Percentiles rank a stretch among this genome's conserved stretches.
Conservation (phyloP, 495 filamentous ascomycete species). For the Penicillium verhagenii region DNA sequence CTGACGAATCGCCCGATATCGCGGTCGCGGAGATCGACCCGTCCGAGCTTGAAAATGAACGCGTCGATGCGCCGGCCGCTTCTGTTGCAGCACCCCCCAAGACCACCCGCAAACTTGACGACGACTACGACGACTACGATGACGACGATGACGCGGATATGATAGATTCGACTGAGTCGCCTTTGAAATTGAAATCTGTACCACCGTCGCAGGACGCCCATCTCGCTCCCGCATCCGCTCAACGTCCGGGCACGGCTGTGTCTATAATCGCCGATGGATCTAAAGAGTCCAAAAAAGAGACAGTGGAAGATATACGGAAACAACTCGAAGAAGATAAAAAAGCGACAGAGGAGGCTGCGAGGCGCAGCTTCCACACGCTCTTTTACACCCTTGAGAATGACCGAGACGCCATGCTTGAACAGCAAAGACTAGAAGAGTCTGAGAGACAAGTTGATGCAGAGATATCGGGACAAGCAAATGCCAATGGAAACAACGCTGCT, state of each 20-base stretch:
- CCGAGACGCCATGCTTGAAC: slow-evolving; percentile 92
- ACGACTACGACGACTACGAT: slow-evolving; percentile 79
- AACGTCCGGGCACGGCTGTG: slow-evolving; percentile 26
- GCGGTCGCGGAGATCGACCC: slow-evolving; percentile 30
- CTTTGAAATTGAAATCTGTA: slow-evolving; percentile 59
- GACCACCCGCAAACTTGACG: slow-evolving; percentile 69
- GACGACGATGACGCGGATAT: slow-evolving; percentile 79
- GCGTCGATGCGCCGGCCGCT: slow-evolving; percentile 40
- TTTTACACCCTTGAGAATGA: slow-evolving; percentile 97
- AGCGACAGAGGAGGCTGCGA: slow-evolving; percentile 86
- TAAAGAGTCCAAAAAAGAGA: slow-evolving; percentile 56
- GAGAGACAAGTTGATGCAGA: slow-evolving; percentile 95
- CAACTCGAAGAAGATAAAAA: slow-evolving; percentile 92
- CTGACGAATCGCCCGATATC: slow-evolving; percentile 27
- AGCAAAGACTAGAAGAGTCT: slow-evolving; percentile 93
- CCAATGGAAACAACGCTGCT: slow-evolving; percentile 45
- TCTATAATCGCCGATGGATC: slow-evolving; percentile 28
- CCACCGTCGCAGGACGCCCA: slow-evolving; percentile 38
- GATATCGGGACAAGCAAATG: slow-evolving; percentile 66
- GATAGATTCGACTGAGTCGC: slow-evolving; percentile 49
- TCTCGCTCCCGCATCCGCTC: slow-evolving; percentile 28
- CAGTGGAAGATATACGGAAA: slow-evolving; percentile 84
- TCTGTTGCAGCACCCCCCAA: slow-evolving; percentile 52
- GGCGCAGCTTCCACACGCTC: slow-evolving; percentile 81
- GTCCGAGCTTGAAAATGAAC: slow-evolving; percentile 30